Evolutionary conservation across 164 flowering plant genomes (phyloP).

Genomic region (Stephania cephalantha): DNA sequence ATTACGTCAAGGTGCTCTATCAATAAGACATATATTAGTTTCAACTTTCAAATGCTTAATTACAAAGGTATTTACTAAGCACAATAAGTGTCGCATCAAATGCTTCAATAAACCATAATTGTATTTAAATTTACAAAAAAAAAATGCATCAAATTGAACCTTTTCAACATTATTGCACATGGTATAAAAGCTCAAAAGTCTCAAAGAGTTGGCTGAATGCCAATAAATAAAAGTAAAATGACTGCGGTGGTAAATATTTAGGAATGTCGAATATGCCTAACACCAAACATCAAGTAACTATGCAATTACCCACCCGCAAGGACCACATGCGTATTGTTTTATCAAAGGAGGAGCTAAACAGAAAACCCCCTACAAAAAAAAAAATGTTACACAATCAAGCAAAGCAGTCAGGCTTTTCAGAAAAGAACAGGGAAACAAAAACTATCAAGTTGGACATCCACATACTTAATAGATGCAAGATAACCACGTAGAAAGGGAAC

Average conservation of each 20-base stretch:
- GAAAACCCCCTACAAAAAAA: constrained; percentile 58
- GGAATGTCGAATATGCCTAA: background rate
- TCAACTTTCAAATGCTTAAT: background rate
- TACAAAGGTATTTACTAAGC: background rate
- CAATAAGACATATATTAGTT: background rate
- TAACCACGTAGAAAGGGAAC: too few species aligned
- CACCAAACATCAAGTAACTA: constrained; percentile 4
- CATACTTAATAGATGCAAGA: background rate
- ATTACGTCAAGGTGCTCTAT: too few species aligned
- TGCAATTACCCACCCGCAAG: constrained; percentile 50
- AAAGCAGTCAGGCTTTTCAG: background rate
- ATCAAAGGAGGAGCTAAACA: constrained; percentile 87
- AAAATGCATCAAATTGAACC: background rate
- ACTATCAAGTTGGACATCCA: background rate
- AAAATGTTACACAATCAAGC: background rate
- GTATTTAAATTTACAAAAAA: background rate
- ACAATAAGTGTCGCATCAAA: background rate
- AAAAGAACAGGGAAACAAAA: background rate
- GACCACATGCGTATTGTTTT: constrained; percentile 80
- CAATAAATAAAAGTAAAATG: background rate
- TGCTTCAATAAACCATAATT: background rate
- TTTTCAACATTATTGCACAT: background rate
- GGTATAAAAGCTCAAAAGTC: background rate
- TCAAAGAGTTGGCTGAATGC: background rate
- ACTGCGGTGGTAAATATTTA: background rate